Conservation (phyloP, 2,329 filamentous ascomycete species). For the Dothidotthia symphoricarpi region DNA sequence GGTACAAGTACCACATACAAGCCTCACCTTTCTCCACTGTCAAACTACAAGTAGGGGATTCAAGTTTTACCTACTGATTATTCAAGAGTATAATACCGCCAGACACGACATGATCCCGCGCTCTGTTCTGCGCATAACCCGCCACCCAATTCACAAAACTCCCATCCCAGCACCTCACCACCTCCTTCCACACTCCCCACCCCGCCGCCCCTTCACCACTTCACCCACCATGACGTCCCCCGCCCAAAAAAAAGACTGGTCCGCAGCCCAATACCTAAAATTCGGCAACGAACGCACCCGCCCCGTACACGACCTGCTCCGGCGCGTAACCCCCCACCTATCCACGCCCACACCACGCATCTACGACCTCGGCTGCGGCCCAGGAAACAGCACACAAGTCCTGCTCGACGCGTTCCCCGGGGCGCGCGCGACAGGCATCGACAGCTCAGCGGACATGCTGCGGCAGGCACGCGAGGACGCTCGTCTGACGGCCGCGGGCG, state of each 20-base stretch:
- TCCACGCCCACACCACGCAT: conserved; percentile 41
- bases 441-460: conserved; percentile 59
- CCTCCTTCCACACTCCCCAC: neutral
- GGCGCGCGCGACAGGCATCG: conserved; percentile 53
- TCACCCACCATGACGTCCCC: conserved; percentile 3
- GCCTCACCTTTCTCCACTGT: too few relatives aligned
- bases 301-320: conserved; percentile 54
- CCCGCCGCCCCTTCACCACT: neutral
- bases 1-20: too few relatives aligned
- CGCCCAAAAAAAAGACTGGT: conserved; percentile 49
- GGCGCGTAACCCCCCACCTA: conserved; percentile 45
- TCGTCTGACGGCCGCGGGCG: conserved; percentile 27
- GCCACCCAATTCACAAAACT: neutral
- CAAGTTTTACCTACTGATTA: too few relatives aligned
- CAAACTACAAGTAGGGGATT: too few relatives aligned
- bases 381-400: conserved; percentile 57
- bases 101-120: too few relatives aligned
- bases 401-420: conserved; percentile 50
- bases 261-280: conserved; percentile 57
- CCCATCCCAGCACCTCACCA: neutral
- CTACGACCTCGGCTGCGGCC: conserved; percentile 61
- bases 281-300: conserved; percentile 56
- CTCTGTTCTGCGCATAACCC: neutral
- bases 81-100: too few relatives aligned
- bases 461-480: conserved; percentile 43